Base-by-base conservation (phyloP, 805 yeast genomes). In the Scheffersomyces amazonensis region DNA sequence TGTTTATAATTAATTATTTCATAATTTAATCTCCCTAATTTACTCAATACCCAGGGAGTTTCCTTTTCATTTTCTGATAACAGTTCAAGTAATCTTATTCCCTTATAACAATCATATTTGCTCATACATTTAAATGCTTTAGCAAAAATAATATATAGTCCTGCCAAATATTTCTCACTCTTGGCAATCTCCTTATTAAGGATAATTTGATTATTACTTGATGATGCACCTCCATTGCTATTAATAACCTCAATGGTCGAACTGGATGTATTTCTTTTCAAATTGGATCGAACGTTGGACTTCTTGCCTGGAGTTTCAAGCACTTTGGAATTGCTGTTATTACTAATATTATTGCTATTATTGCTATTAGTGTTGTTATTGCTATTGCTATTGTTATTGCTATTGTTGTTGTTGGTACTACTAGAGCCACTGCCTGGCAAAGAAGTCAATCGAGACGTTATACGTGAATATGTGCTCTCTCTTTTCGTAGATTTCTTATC, bases 1-100 rank as follows among this genome's bases (percentile, higher is more conserved):
- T 83, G 84, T 41, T 80, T 81, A 61, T 91, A 91, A 57, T 88
- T 85, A 15, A 86, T 91, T 46, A 85, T 78, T 57, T 91, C 98
- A 60, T 84, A 90, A 60, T 88, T 88, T 31, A 87, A 64, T 46
- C 89, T 69, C 1, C 96, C 99, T 17, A 85, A 58, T 48, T 83
- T 81, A 16, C 89, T 76, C 34, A 87, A 71, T 10, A 89, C 95
- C 87, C 93, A 89, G 0, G 97, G 93, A 16, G 96, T 75, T 37
- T 78, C 67, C 41, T 74, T 66, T 58, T 83, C 86, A 34, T 68
- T 52, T 35, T 71, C 74, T 1, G 95, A 87, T 16, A 93, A 66
- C 17, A 78, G 60, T 37, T 78, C 79, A 21, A 91, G 66, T 2
- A 79, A 64, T 39, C 91, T 63, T 8, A 90, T 78, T 0, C 97